Conservation (phyloP, 257 asterid species). For the Jasminum sambac region DNA sequence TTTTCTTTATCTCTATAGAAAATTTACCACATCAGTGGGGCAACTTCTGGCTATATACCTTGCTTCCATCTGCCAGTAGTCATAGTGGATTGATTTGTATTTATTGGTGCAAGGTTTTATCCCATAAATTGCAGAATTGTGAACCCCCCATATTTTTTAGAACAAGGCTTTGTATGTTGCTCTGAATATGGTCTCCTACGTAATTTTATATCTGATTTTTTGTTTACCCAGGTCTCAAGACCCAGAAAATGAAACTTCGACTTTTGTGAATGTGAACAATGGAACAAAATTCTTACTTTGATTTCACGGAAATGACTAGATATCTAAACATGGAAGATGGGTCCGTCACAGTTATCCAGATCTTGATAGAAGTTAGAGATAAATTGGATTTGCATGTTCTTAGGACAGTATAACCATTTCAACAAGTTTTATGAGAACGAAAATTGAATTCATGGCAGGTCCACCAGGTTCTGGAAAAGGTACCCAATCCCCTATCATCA, state of each 20-base stretch:
- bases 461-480: constrained; percentile 99
- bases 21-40: background rate
- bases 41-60: background rate
- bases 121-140: background rate
- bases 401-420: background rate
- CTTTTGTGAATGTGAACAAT: background rate
- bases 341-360: background rate
- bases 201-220: background rate
- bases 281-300: background rate
- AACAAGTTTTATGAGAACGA: background rate
- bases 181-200: background rate
- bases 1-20: too few species aligned
- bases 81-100: background rate
- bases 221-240: background rate
- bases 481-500: constrained; percentile 85
- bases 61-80: background rate
- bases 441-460: constrained; percentile 37
- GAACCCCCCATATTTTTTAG: background rate
- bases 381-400: background rate
- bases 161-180: background rate
- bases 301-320: background rate
- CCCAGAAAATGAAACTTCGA: background rate
- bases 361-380: background rate
- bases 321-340: background rate
- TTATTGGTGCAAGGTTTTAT: background rate